Percentiles rank a stretch among this genome's conserved stretches.
phyloP scores from a whole-genome alignment of 2,329 filamentous ascomycete species.

The Beauveria sp. region DNA sequence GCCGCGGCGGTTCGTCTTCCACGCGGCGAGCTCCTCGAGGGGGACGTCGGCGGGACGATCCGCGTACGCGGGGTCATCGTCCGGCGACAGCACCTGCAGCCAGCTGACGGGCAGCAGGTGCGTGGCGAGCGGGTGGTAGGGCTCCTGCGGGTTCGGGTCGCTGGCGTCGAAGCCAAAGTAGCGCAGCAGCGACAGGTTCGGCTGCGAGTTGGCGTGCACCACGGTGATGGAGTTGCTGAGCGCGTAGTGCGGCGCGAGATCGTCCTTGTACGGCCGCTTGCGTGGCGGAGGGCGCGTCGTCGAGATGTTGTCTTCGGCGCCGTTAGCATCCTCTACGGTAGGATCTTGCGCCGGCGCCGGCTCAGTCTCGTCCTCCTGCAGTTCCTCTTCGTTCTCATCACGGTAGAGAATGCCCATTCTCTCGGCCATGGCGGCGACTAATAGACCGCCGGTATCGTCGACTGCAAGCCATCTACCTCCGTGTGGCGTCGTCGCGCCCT shows the following conservation, averaged over 20 bases:
- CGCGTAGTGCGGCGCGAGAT: slow-evolving; percentile 58
- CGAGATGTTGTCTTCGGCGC: background rate
- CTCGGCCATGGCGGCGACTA: slow-evolving; percentile 80
- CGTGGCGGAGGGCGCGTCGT: slow-evolving; percentile 13
- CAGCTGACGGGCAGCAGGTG: slow-evolving; percentile 82
- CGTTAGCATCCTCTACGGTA: slow-evolving; percentile 12
- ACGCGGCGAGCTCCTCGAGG: slow-evolving; percentile 53
- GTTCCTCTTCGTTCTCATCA: slow-evolving; percentile 21
- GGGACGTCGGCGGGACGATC: slow-evolving; percentile 53
- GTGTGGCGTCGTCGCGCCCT: slow-evolving; percentile 20
- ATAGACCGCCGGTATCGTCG: slow-evolving; percentile 77
- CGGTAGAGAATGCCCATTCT: slow-evolving; percentile 73
- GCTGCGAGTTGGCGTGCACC: slow-evolving; percentile 74
- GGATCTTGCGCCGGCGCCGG: background rate
- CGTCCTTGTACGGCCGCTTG: slow-evolving; percentile 29
- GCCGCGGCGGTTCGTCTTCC: slow-evolving; percentile 77
- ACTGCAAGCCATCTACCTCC: slow-evolving; percentile 66
- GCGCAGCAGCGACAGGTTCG: slow-evolving; percentile 78
- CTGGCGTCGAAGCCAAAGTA: slow-evolving; percentile 81
- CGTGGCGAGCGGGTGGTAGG: slow-evolving; percentile 70
- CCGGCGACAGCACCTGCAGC: slow-evolving; percentile 79
- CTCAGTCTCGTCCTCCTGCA: slow-evolving; percentile 3
- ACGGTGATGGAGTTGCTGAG: slow-evolving; percentile 71
- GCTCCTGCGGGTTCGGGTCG: slow-evolving; percentile 47
- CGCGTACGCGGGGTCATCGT: slow-evolving; percentile 65